These are phyloP conservation scores for Dioscorea cayenensis DNA, from an alignment of 116 monocot species.

Conservation along the genomic window DNA sequence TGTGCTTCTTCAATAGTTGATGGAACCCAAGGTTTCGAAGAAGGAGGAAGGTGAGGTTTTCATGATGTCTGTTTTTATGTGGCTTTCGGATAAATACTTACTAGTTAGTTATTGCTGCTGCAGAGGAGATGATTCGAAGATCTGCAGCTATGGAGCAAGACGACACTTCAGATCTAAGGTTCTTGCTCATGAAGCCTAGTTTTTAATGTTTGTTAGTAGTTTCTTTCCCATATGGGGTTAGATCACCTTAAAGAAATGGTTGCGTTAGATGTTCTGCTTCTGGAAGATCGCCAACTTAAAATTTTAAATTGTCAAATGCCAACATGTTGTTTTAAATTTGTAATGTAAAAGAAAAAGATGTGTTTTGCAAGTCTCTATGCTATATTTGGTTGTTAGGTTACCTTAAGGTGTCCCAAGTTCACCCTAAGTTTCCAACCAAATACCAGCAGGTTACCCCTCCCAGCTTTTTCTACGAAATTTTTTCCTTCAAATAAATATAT, in stretches of 20 bases:
- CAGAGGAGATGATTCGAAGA: constrained; percentile 66
- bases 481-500: too few relatives aligned
- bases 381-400: too few relatives aligned
- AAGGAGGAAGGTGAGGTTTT: constrained; percentile 70
- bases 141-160: constrained; percentile 67
- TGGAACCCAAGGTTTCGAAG: constrained; percentile 72
- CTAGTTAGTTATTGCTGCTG: constrained; percentile 2
- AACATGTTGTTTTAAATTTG: too few relatives aligned
- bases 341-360: too few relatives aligned
- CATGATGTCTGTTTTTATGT: neutral
- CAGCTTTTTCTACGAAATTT: too few relatives aligned
- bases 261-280: neutral
- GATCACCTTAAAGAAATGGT: too few relatives aligned
- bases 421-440: too few relatives aligned
- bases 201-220: neutral
- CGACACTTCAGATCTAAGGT: constrained; percentile 75
- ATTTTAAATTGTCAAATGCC: too few relatives aligned
- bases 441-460: too few relatives aligned
- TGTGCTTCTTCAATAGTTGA: constrained; percentile 35
- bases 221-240: neutral
- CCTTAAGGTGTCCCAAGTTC: too few relatives aligned
- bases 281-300: too few relatives aligned
- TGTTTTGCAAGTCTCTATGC: too few relatives aligned
- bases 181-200: constrained; percentile 6
- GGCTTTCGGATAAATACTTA: neutral